phyloP scores from a whole-genome alignment of 768 basidiomycete genomes.

The Tubosaeta sp. region DNA sequence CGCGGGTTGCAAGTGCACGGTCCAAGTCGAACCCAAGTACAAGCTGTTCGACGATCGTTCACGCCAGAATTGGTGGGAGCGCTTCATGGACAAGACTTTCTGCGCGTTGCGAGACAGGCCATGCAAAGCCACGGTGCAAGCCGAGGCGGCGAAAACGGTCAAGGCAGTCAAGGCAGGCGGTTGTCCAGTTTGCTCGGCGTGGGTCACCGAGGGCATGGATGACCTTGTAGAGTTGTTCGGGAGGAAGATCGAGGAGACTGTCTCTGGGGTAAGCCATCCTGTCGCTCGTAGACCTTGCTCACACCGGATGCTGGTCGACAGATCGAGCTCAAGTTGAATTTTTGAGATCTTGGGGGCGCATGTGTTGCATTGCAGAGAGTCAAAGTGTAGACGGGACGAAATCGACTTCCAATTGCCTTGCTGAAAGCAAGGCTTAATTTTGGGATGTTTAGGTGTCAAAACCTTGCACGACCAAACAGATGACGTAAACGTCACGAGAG shows the following conservation, averaged over 20 bases:
- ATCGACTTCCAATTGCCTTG: no score
- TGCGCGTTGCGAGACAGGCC: conserved; percentile 17
- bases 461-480: no score
- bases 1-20: no score
- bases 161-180: neutral
- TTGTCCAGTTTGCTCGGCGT: neutral
- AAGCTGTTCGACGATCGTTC: neutral
- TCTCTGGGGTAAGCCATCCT: conserved; percentile 2
- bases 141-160: neutral
- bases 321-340: neutral
- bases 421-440: no score
- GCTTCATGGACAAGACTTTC: conserved; percentile 10
- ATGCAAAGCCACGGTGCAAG: conserved; percentile 8
- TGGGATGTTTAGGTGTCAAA: no score
- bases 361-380: no score
- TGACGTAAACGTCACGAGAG: no score
- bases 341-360: no score
- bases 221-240: conserved; percentile 7
- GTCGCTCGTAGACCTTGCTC: neutral
- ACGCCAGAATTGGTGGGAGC: conserved; percentile 16
- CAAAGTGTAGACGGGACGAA: no score
- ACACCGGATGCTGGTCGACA: neutral
- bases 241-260: conserved; percentile 9
- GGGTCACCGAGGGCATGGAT: conserved; percentile 11
- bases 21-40: neutral